Conservation (phyloP, 2,329 filamentous ascomycete species). For the Fusarium nisikadoi region DNA sequence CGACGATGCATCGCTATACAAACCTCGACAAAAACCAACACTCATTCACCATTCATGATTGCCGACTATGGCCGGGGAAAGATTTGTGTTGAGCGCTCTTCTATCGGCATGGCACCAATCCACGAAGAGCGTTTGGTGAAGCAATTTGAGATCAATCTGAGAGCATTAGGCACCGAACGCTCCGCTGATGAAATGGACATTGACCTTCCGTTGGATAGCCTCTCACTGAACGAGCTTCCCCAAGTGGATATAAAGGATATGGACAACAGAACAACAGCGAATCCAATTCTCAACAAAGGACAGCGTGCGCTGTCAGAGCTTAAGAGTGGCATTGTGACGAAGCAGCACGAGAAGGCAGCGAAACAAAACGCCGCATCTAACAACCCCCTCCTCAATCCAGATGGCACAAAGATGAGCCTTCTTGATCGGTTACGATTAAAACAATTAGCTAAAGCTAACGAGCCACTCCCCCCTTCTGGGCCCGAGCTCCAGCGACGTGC, state of each 20-base stretch:
- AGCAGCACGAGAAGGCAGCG: constrained; percentile 59
- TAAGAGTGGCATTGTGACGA: constrained; percentile 67
- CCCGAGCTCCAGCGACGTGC: constrained; percentile 69
- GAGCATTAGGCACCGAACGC: constrained; percentile 55
- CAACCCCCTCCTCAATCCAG: constrained; percentile 52
- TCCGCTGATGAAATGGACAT: constrained; percentile 40
- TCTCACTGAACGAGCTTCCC: constrained; percentile 63
- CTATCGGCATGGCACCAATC: constrained; percentile 52
- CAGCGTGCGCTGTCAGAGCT: constrained; percentile 76
- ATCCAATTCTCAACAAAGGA: constrained; percentile 71
- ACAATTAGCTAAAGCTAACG: constrained; percentile 67
- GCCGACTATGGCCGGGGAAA: constrained; percentile 64
- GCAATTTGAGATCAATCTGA: constrained; percentile 65
- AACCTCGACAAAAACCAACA: constrained; percentile 47
- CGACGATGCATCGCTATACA: constrained; percentile 74
- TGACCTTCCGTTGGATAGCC: constrained; percentile 44
- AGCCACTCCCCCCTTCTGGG: constrained; percentile 65
- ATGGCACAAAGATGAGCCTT: constrained; percentile 70
- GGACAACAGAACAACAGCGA: constrained; percentile 54
- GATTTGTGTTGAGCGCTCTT: constrained; percentile 68
- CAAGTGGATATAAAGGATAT: constrained; percentile 50
- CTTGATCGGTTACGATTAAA: constrained; percentile 81
- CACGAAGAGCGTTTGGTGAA: constrained; percentile 64
- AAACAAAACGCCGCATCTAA: constrained; percentile 49
- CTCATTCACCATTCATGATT: constrained; percentile 55